Conservation (phyloP, 78 protist species). For the Anaeramoeba flamelloides region DNA sequence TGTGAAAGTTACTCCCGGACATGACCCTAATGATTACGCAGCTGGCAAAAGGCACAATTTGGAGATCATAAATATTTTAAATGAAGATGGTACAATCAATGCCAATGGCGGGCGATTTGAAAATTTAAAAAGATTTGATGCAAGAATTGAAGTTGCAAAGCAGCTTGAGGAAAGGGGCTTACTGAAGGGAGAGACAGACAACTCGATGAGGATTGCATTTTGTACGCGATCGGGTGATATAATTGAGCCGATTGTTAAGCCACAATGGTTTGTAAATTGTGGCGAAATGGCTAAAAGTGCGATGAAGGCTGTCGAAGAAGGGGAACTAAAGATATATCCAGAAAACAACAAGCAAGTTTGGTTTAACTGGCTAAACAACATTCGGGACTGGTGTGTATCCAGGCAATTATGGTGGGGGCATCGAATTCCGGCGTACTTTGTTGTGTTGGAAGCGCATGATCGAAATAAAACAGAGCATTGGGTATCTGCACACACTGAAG, state of each 20-base stretch:
- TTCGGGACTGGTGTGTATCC: slow-evolving; percentile 61
- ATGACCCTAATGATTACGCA: slow-evolving; percentile 90
- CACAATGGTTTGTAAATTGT: slow-evolving; percentile 76
- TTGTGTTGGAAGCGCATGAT: too few species aligned
- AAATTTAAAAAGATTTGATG: slow-evolving; percentile 42
- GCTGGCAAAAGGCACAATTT: slow-evolving; percentile 75
- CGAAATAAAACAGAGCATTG: not conserved
- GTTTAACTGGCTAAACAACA: slow-evolving; percentile 18
- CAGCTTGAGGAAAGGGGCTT: slow-evolving; percentile 60
- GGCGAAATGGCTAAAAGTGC: not conserved
- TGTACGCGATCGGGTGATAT: slow-evolving; percentile 48
- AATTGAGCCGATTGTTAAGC: slow-evolving; percentile 70
- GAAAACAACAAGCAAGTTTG: not conserved
- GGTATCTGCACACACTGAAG: slow-evolving; percentile 17
- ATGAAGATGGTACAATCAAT: slow-evolving; percentile 57
- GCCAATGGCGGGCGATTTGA: slow-evolving; percentile 42
- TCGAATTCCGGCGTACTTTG: slow-evolving; percentile 88
- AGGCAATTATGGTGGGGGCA: slow-evolving; percentile 99
- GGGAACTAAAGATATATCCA: not conserved
- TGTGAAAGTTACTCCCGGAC: slow-evolving; percentile 95
- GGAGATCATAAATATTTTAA: slow-evolving; percentile 43
- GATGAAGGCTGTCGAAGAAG: not conserved
- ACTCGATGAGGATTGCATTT: slow-evolving; percentile 53
- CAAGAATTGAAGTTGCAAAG: slow-evolving; percentile 52
- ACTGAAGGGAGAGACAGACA: slow-evolving; percentile 43